These are phyloP conservation scores for Scheffersomyces stipitis DNA, from an alignment of 805 yeast species.

Conservation along the genomic window DNA sequence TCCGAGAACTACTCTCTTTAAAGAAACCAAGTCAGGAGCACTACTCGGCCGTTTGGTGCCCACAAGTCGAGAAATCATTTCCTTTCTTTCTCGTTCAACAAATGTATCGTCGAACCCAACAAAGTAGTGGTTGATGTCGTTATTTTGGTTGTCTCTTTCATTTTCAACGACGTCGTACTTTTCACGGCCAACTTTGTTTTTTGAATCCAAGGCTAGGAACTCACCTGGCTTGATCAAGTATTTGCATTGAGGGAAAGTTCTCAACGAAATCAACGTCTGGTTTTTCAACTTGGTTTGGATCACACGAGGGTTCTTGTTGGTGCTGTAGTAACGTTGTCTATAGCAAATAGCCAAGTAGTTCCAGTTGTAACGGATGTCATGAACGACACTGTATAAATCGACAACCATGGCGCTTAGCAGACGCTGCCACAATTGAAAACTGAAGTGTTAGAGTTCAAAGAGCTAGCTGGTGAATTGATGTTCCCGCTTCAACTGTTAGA, in stretches of 20 bases:
- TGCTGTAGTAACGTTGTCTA: constrained; percentile 39
- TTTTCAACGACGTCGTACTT: constrained; percentile 4
- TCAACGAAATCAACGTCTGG: constrained; percentile 35
- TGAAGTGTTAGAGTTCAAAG: no score
- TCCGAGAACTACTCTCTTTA: not conserved
- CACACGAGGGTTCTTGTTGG: constrained; percentile 34
- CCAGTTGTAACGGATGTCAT: constrained; percentile 30
- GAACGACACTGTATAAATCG: constrained; percentile 7
- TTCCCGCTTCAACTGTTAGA: no score
- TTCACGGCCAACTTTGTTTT: constrained; percentile 3
- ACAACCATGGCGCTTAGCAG: not conserved
- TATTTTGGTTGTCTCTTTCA: constrained; percentile 1
- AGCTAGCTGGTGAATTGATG: no score
- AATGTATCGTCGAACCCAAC: not conserved
- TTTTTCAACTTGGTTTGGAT: constrained; percentile 34
- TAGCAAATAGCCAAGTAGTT: constrained; percentile 34
- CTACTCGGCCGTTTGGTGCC: not conserved
- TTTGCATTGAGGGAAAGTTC: constrained; percentile 35
- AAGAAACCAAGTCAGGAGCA: not conserved
- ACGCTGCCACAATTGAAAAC: no score
- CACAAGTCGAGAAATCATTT: not conserved
- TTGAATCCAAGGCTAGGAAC: constrained; percentile 26
- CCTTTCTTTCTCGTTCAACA: not conserved
- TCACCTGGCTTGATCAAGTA: constrained; percentile 32
- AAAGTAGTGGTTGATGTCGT: not conserved